Base-by-base conservation (phyloP, 169 alveolate genomes). In the Neospora caninum region DNA sequence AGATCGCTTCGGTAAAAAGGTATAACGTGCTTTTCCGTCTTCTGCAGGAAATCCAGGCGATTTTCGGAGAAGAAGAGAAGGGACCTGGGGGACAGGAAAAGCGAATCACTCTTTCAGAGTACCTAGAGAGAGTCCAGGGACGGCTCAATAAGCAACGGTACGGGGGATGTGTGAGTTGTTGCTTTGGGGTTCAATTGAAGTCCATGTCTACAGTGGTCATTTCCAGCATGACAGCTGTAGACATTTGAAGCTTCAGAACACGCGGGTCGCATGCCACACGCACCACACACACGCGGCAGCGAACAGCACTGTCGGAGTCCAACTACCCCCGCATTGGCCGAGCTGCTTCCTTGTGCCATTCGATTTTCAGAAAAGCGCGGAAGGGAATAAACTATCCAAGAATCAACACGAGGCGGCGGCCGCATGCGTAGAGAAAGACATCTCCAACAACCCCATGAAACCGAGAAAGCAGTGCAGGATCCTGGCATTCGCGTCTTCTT, bases 41-140 rank as follows among this genome's bases (percentile, higher is more conserved):
- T 6, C 54, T 82, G n/a, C 88, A 93, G 94, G 96, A 98, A 91
- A 97, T 98, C 49, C 96, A 96, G 80, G 98, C 98, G 80, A 97
- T 98, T 64, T 98, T 98, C 94, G 99, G 98, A 41, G 95, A 94
- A 69, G 97, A 98, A 34, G 98, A 97, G 82, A 96, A 96, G 83
- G 94, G 93, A 13, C 92, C 95, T 1, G 98, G 97, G 70, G 99
- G 98, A 31, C 96, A 96, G 45, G 99, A 98, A 89, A 97, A 96
- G 78, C 92, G 92, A 13, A 96, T 98, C 69, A 97, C 98, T 10
- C 96, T 96, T 69, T 92, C 96, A 16, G 98, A 97, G 67, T 97
- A 97, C 93, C 95, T 97, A 38, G 97, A 96, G 88, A 96, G 96
- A 88, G 96, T 96, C 70, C 96, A 96, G 42, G 95, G 69, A 36